Conservation (phyloP, 176 grass and related monocot species). For the Hordeum marinum region DNA sequence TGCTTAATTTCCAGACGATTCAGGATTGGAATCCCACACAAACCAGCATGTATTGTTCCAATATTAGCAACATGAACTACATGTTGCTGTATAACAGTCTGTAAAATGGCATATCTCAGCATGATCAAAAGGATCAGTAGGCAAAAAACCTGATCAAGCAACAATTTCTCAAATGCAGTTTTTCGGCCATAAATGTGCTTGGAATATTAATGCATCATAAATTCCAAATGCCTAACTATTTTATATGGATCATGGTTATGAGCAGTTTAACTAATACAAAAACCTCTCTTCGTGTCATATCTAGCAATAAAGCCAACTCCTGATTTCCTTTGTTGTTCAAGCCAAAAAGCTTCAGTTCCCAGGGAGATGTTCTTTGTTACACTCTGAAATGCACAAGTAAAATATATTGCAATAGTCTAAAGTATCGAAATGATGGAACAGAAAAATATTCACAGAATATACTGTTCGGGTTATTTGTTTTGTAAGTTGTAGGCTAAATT, state of each 20-base stretch:
- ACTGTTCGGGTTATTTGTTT: background rate
- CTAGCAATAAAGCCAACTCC: slow-evolving; percentile 70
- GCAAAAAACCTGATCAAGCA: background rate
- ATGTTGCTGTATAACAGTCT: background rate
- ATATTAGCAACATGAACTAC: background rate
- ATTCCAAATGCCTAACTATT: background rate
- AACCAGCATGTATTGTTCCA: background rate
- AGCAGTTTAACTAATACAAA: background rate
- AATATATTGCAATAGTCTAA: background rate
- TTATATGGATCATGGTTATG: background rate
- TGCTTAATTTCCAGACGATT: background rate
- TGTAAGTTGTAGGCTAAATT: background rate
- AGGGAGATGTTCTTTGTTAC: slow-evolving; percentile 68
- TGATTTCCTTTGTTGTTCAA: slow-evolving; percentile 60
- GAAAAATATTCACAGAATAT: background rate
- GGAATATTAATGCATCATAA: background rate
- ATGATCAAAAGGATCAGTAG: background rate
- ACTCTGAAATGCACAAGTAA: slow-evolving; percentile 49
- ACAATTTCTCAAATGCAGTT: background rate
- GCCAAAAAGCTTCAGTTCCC: slow-evolving; percentile 69
- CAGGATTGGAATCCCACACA: background rate
- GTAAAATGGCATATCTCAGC: background rate
- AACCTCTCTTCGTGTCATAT: slow-evolving; percentile 61
- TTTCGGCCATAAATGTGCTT: background rate
- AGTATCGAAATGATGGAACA: background rate